These are phyloP conservation scores for Lathyrus sativus DNA, from an alignment of 306 rosid species.

Conservation along the genomic window DNA sequence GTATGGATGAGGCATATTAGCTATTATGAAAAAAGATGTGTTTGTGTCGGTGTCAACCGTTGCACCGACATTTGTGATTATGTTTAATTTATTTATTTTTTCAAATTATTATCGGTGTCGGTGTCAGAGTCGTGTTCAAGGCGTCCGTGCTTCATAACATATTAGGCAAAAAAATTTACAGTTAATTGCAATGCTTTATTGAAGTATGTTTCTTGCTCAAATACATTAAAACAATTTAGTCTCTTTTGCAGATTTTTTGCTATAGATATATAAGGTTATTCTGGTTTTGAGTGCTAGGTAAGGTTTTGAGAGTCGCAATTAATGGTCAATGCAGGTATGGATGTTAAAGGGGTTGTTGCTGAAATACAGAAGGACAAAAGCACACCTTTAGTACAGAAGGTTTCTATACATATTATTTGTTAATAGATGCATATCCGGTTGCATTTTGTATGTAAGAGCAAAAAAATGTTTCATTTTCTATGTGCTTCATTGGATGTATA, in stretches of 20 bases:
- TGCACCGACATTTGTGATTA: too few species aligned
- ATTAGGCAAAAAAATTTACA: constrained; percentile 18
- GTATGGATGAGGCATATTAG: neutral
- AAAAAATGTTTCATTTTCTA: constrained; percentile 32
- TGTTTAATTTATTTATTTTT: too few species aligned
- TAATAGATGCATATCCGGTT: constrained; percentile 36
- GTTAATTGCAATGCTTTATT: neutral
- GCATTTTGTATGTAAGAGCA: constrained; percentile 27
- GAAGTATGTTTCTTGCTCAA: constrained; percentile 29
- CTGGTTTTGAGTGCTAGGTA: constrained; percentile 49
- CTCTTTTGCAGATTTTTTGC: constrained; percentile 34
- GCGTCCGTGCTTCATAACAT: too few species aligned
- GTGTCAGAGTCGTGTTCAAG: too few species aligned
- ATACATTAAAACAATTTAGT: constrained; percentile 9
- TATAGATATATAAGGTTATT: constrained; percentile 42
- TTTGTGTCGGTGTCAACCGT: too few species aligned
- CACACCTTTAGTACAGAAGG: constrained; percentile 98
- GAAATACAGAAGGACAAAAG: constrained; percentile 90
- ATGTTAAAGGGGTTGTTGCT: constrained; percentile 99
- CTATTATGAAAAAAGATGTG: too few species aligned
- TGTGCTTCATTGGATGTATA: constrained; percentile 40
- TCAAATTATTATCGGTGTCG: too few species aligned
- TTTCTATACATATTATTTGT: constrained; percentile 49
- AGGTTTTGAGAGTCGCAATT: constrained; percentile 65
- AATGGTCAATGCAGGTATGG: constrained; percentile 94